These are phyloP conservation scores for Hibiscus tridactylites DNA, from an alignment of 345 rosid species.

Conservation along the genomic window DNA sequence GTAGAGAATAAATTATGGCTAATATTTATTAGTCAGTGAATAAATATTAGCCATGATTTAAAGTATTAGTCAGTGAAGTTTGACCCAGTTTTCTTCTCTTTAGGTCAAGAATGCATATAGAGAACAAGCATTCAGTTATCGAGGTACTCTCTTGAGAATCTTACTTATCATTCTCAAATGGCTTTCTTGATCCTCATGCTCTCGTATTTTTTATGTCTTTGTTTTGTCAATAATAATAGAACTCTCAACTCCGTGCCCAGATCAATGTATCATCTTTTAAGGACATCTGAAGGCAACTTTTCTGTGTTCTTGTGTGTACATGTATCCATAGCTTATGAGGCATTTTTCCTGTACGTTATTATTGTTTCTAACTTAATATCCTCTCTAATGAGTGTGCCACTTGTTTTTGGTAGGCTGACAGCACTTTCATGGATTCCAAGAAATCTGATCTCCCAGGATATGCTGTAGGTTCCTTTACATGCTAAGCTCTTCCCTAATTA, in stretches of 20 bases:
- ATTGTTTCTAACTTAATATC: neutral
- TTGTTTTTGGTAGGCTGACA: slow-evolving; percentile 23
- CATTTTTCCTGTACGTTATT: neutral
- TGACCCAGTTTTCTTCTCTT: neutral
- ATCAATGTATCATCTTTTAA: neutral
- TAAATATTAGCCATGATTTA: too few species aligned
- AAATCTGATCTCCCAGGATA: slow-evolving; percentile 42
- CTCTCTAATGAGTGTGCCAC: neutral
- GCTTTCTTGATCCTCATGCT: neutral
- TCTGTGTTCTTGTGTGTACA: neutral
- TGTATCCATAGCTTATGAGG: neutral
- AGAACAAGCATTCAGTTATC: neutral
- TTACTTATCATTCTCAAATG: neutral
- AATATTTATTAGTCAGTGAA: neutral
- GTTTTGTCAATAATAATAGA: neutral
- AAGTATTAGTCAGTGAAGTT: neutral
- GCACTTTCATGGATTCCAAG: slow-evolving; percentile 27
- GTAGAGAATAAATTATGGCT: neutral
- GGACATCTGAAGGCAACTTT: neutral
- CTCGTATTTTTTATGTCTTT: neutral
- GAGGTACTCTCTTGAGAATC: neutral
- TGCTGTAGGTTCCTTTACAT: slow-evolving; percentile 31
- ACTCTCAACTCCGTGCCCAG: neutral
- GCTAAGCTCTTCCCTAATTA: neutral
- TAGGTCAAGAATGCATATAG: neutral